Base-by-base conservation (phyloP, 768 basidiomycete genomes). In the Lentinula sp. region DNA sequence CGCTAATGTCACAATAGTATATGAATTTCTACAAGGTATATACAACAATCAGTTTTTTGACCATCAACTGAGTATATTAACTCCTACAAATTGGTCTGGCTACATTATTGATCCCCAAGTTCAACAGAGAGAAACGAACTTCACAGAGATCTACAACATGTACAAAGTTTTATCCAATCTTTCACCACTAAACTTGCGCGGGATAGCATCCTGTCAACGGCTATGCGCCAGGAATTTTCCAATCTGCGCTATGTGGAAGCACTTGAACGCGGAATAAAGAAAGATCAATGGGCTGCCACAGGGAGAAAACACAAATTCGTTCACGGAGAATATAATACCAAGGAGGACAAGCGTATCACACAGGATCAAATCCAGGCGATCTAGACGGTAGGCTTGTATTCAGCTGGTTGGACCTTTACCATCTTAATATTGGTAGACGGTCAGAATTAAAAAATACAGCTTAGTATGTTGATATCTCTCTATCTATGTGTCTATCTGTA, bases 331-430 rank as follows among this genome's bases (percentile, higher is more conserved):
- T 3, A 58, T 58, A 36, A 59, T 67, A 4, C 36, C 68, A 15
- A 66, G 66, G 50, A 63, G 70, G 6, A 45, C 65, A 8, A 71
- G 66, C 28, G 61, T 76, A 69, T 57, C 65, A 76, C 3, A 69
- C 69, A 5, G 74, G 74, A 10, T 69, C 73, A 23, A 72, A 70
- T 18, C 70, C 74, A 3, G 66, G 68, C 28, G 72, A 72, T 59
- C 67, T 77, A 36, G 49, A 60, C 32, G 59, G 59, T 2, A 50
- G 59, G 9, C 23, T 60, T 7, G 50, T 60, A 13, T 60, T 45
- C 41, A 60, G 33, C 20, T 60, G 35, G 18, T 42, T 13, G 18
- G 5, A 13, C 37, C 9, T 39, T 39, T 39, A 39, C 13, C 1
- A 8, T 39, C 7, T 13, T 39, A 2, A 3, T 2, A 28, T 28